Evolutionary conservation across 192 early-diverging fungal genomes (phyloP), one percentile per base, ranked within the genome.

Genomic region (Oehlia diaphana): DNA sequence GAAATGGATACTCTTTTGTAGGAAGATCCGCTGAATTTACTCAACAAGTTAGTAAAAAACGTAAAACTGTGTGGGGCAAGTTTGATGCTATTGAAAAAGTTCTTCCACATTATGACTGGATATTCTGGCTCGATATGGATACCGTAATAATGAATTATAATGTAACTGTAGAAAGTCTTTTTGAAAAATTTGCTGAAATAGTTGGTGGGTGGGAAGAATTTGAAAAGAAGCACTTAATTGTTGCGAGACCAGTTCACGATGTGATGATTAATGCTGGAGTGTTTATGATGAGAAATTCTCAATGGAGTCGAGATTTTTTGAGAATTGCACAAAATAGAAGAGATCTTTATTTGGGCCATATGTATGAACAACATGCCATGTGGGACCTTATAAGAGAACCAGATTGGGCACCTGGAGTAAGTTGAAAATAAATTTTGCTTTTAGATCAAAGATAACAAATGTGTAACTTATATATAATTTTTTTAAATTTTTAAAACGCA

Each of bases 71-170:
- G 9, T 90, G 89, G 89, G 89, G 89, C 68, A 90, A 90, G 53
- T 82, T 90, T 62, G 87, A 88, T 47, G 87, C 80, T 0, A 77
- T 90, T 10, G 87, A 90, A 72, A 90, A 89, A 77, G 80, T 85
- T 0, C 65, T 90, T 6, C 89, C 89, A 1, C 84, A 89, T 28
- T 90, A 90, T 76, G 87, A 90, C 23, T 90, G 89, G 89, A 9
- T 90, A 37, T 86, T 90, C 71, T 90, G 89, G 89, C 80, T 90
- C 79, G 89, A 90, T 73, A 90, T 90, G 88, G 89, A 90, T 70
- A 88, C 89, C 5, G 86, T 90, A 0, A 74, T 90, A n/a, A 84
- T 86, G 67, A 84, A 90, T 61, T 66, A 80, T 21, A 81, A 86
- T 53, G 82, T 81, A 28, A 79, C 82, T 9, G 26, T 90, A 0